Percentiles rank a stretch among this genome's conserved stretches.
Conservation (phyloP, 441 rosid species). For the Syzygium syzygioides region DNA sequence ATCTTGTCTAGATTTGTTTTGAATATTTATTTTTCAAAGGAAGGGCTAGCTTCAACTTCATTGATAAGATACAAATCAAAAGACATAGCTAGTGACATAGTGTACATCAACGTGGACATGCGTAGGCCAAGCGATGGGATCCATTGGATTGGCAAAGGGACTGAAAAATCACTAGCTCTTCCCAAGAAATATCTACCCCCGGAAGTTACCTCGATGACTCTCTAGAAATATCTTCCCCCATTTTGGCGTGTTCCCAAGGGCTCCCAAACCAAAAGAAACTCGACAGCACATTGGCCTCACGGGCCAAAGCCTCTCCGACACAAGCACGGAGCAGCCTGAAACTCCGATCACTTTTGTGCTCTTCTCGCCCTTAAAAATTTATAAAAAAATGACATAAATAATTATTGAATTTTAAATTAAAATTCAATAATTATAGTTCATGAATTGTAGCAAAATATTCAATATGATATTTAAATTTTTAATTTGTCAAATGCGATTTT, state of each 20-base stretch:
- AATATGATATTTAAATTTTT: neutral
- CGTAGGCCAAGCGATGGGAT: neutral
- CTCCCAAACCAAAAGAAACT: neutral
- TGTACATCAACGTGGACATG: neutral
- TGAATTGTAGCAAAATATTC: accelerated
- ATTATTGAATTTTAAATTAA: neutral
- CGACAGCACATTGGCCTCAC: neutral
- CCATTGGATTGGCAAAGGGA: neutral
- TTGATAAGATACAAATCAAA: neutral
- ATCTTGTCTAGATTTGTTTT: neutral
- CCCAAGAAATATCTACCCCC: neutral
- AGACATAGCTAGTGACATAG: neutral
- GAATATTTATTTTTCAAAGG: neutral
- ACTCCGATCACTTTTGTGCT: neutral
- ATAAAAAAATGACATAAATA: accelerated
- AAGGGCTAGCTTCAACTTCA: neutral
- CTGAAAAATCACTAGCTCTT: neutral
- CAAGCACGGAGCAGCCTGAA: neutral
- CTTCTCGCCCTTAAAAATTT: neutral
- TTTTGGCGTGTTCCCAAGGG: neutral
- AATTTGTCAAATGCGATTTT: no score
- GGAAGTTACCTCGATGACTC: neutral
- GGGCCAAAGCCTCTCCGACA: neutral
- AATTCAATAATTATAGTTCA: neutral
- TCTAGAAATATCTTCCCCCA: neutral